These are phyloP conservation scores for Claviceps maximensis DNA, from an alignment of 2,329 filamentous ascomycete species.

Conservation along the genomic window DNA sequence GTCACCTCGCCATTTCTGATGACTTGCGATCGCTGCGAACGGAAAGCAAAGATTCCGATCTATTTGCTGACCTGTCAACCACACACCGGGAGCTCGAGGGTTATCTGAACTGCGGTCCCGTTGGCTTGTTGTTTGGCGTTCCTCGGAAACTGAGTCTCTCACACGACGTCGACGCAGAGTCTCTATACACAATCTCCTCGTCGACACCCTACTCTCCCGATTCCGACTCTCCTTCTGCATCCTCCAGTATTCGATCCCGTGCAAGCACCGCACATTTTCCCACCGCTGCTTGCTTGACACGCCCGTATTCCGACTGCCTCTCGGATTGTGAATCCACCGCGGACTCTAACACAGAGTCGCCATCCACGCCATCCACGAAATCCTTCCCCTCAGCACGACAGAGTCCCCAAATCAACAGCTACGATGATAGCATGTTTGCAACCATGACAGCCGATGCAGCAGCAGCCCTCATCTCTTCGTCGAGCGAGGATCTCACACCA, in stretches of 20 bases:
- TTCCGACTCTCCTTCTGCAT: not conserved
- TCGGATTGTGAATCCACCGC: not conserved
- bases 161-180: constrained; percentile 3
- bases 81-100: constrained; percentile 8
- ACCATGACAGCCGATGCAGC: constrained; percentile 8
- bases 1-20: not conserved
- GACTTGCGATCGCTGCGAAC: not conserved
- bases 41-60: constrained; percentile 6
- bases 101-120: constrained; percentile 4
- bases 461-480: constrained; percentile 4
- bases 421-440: constrained; percentile 4
- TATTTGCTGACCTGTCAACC: constrained; percentile 8
- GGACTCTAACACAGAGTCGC: not conserved
- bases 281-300: not conserved
- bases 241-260: not conserved
- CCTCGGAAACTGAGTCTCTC: constrained; percentile 1
- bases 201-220: not conserved
- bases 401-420: constrained; percentile 4
- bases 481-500: not conserved
- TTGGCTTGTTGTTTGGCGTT: not conserved
- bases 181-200: constrained; percentile 1
- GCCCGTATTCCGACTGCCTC: not conserved
- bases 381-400: not conserved
- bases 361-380: not conserved
- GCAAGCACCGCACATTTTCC: not conserved